phyloP scores from a whole-genome alignment of 768 basidiomycete genomes.

The Termitomyces sp. region DNA sequence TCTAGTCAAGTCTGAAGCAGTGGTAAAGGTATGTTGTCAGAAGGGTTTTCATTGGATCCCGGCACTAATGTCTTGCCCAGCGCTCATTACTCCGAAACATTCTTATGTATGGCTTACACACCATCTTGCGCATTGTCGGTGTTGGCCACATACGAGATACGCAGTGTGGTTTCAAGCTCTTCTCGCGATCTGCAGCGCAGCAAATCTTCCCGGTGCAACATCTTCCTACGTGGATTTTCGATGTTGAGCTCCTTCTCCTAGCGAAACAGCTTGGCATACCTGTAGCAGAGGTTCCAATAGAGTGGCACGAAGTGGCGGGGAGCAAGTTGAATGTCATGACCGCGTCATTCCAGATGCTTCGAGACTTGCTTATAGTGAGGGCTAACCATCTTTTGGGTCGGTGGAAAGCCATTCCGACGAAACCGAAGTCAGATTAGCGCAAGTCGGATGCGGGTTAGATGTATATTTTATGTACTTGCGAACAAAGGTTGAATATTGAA shows the following conservation, averaged over 20 bases:
- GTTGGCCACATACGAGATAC: slow-evolving; percentile 91
- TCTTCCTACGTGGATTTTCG: slow-evolving; percentile 92
- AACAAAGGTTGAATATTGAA: background rate
- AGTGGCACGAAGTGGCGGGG: slow-evolving; percentile 92
- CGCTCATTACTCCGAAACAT: slow-evolving; percentile 85
- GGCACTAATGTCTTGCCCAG: slow-evolving; percentile 30
- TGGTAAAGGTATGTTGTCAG: slow-evolving; percentile 67
- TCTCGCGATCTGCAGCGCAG: slow-evolving; percentile 75
- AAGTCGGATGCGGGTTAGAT: background rate
- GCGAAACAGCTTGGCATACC: slow-evolving; percentile 77
- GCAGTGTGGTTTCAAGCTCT: slow-evolving; percentile 97
- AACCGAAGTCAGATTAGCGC: slow-evolving; percentile 15
- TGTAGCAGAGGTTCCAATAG: slow-evolving; percentile 79
- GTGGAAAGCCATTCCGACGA: slow-evolving; percentile 44
- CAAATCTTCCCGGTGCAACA: slow-evolving; percentile 85
- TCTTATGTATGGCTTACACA: slow-evolving; percentile 92
- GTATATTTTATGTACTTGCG: background rate
- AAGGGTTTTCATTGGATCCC: background rate
- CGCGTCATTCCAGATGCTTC: slow-evolving; percentile 85
- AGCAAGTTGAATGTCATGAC: slow-evolving; percentile 86
- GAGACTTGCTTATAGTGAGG: slow-evolving; percentile 78
- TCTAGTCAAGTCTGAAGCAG: slow-evolving; percentile 85
- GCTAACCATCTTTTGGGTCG: slow-evolving; percentile 76
- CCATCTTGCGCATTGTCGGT: slow-evolving; percentile 82
- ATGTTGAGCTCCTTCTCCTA: slow-evolving; percentile 86